These are phyloP conservation scores for Komagataella kurtzmanii DNA, from an alignment of 805 yeast species.

Conservation along the genomic window DNA sequence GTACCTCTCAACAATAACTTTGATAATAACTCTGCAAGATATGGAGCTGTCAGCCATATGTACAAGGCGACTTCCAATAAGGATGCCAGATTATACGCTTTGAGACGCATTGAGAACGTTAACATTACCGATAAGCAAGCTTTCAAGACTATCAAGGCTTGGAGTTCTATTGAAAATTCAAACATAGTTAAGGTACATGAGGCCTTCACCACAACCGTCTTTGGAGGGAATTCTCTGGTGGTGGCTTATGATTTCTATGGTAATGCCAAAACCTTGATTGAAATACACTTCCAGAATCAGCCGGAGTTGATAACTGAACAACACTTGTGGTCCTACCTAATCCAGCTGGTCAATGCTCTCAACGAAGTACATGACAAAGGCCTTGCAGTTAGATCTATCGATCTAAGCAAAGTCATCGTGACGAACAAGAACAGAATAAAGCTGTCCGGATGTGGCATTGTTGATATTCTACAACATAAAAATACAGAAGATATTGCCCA, in stretches of 20 bases:
- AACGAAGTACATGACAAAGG: conserved; percentile 51
- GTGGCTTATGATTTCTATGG: conserved; percentile 83
- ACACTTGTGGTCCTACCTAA: conserved; percentile 59
- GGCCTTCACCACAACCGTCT: conserved; percentile 77
- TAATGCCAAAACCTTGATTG: conserved; percentile 53
- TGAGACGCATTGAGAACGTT: conserved; percentile 60
- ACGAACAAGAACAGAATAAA: conserved; percentile 63
- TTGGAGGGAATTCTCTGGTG: conserved; percentile 67
- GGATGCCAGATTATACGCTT: conserved; percentile 67
- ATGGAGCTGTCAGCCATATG: conserved; percentile 44
- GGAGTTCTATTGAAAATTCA: conserved; percentile 46
- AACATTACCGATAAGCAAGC: conserved; percentile 42
- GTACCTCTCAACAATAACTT: conserved; percentile 59
- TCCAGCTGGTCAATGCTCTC: conserved; percentile 64
- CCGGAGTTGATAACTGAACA: conserved; percentile 47
- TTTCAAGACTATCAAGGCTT: conserved; percentile 45
- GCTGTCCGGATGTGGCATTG: conserved; percentile 55
- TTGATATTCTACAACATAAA: conserved; percentile 40
- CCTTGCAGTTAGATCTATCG: conserved; percentile 48
- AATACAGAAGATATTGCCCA: conserved; percentile 10
- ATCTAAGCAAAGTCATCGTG: conserved; percentile 57
- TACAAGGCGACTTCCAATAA: conserved; percentile 71
- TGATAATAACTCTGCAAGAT: conserved; percentile 23
- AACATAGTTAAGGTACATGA: conserved; percentile 60
- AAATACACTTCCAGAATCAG: conserved; percentile 39